A percentile compares a stretch with the other conserved stretches of the same genome.
Evolutionary conservation across 2,329 filamentous ascomycete species (phyloP).

Genomic region (Graphiopsis chlorocephala): DNA sequence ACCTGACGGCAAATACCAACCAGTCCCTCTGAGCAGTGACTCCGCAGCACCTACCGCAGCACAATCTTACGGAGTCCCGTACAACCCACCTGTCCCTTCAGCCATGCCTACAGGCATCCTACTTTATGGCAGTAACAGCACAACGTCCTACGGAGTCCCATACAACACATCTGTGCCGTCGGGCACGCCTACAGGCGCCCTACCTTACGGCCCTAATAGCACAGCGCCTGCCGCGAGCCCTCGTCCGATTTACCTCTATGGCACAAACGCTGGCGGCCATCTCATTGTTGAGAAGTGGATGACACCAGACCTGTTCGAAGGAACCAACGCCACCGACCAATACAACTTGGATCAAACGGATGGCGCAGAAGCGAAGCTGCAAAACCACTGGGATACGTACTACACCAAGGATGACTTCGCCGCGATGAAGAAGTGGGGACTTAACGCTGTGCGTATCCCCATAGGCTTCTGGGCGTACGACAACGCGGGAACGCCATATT

Average conservation of each 20-base stretch:
- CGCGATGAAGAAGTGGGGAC: slow-evolving; percentile 37
- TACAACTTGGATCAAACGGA: slow-evolving; percentile 38
- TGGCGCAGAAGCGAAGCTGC: slow-evolving; percentile 31
- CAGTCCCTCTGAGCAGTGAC: background rate
- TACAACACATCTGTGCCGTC: background rate
- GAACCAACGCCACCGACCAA: slow-evolving; percentile 36
- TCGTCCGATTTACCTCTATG: slow-evolving; percentile 23
- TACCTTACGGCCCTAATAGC: background rate
- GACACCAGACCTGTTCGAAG: slow-evolving; percentile 35
- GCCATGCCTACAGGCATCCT: background rate
- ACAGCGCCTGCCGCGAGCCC: background rate
- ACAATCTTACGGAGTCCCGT: background rate
- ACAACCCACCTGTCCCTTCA: background rate
- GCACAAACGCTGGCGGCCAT: slow-evolving; percentile 40
- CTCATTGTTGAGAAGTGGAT: slow-evolving; percentile 40
- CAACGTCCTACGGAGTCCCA: background rate
- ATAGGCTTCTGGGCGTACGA: slow-evolving; percentile 54
- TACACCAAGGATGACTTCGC: slow-evolving; percentile 44
- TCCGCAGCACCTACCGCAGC: background rate
- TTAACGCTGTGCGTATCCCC: slow-evolving; percentile 49
- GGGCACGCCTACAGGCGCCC: background rate
- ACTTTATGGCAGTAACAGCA: background rate
- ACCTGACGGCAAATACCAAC: background rate
- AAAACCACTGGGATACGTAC: slow-evolving; percentile 37
- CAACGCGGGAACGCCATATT: slow-evolving; percentile 44